phyloP scores from a whole-genome alignment of 108 stramenopile genomes.

The Cyclotella sp. region DNA sequence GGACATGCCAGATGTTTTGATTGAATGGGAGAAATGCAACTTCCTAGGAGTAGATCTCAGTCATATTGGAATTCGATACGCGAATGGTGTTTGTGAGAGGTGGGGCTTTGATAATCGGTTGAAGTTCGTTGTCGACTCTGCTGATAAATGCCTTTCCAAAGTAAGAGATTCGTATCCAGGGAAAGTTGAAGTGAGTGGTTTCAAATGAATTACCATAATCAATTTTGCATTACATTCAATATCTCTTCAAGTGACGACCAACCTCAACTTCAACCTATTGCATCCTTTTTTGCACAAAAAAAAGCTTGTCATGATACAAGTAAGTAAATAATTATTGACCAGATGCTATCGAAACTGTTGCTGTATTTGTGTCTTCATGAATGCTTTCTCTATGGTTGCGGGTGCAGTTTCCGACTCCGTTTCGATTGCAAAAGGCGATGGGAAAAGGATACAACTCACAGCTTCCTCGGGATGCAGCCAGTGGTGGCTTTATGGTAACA shows the following conservation, averaged over 20 bases:
- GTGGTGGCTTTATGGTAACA: constrained; percentile 78
- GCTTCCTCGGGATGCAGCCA: constrained; percentile 59
- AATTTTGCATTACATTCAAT: background rate
- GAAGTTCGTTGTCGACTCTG: constrained; percentile 64
- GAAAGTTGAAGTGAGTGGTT: constrained; percentile 22
- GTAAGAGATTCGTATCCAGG: constrained; percentile 66
- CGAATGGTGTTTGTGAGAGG: constrained; percentile 54
- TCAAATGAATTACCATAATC: background rate
- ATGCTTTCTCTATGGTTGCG: too few relatives aligned
- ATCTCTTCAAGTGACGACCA: too few relatives aligned
- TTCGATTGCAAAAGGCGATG: constrained; percentile 39
- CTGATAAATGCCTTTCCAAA: constrained; percentile 57
- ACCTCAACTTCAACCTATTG: background rate
- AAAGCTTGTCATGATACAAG: constrained; percentile 15
- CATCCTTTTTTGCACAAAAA: background rate
- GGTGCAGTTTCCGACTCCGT: constrained; percentile 84
- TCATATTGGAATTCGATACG: constrained; percentile 64
- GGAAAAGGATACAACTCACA: constrained; percentile 62
- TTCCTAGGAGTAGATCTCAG: constrained; percentile 80
- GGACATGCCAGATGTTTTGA: constrained; percentile 10
- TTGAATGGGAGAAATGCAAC: constrained; percentile 61
- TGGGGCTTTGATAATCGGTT: constrained; percentile 51
- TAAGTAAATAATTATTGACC: background rate
- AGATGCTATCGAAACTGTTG: background rate
- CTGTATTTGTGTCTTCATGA: too few relatives aligned